These are phyloP conservation scores for Rhodotorula paludigena DNA, from an alignment of 768 basidiomycete genomes.

Conservation along the genomic window DNA sequence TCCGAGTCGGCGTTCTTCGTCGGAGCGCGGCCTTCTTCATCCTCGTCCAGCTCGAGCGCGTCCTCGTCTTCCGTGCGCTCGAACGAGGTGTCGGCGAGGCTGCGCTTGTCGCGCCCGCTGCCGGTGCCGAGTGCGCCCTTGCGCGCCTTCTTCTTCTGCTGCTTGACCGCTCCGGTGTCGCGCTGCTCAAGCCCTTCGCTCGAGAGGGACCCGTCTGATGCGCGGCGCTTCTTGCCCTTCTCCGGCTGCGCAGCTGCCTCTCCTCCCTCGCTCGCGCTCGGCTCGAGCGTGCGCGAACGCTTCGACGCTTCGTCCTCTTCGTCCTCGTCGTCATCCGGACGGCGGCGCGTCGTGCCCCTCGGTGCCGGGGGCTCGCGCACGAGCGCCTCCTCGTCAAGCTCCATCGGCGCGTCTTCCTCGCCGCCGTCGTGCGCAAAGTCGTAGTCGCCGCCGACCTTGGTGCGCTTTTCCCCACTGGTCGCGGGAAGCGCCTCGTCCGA, in stretches of 20 bases:
- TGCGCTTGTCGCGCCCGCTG: constrained; percentile 11
- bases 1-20: constrained; percentile 31
- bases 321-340: not conserved
- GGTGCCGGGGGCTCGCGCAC: not conserved
- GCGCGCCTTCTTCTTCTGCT: not conserved
- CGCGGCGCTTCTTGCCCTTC: constrained; percentile 1
- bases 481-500: not conserved
- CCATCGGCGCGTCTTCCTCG: constrained; percentile 2
- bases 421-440: not conserved
- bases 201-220: not conserved
- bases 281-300: not conserved
- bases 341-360: not conserved
- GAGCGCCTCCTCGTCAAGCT: constrained; percentile 3
- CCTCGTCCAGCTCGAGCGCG: not conserved
- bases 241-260: not conserved
- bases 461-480: not conserved
- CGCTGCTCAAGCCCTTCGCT: too few species aligned
- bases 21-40: not conserved
- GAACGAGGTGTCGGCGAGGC: constrained; percentile 14
- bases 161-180: not conserved
- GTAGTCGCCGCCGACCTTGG: not conserved
- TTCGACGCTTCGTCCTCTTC: not conserved
- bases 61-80: not conserved
- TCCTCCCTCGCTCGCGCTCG: too few species aligned
- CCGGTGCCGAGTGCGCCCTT: not conserved